Evolutionary conservation across 2,329 filamentous ascomycete species (phyloP).

Genomic region (Colletotrichum coccodes): DNA sequence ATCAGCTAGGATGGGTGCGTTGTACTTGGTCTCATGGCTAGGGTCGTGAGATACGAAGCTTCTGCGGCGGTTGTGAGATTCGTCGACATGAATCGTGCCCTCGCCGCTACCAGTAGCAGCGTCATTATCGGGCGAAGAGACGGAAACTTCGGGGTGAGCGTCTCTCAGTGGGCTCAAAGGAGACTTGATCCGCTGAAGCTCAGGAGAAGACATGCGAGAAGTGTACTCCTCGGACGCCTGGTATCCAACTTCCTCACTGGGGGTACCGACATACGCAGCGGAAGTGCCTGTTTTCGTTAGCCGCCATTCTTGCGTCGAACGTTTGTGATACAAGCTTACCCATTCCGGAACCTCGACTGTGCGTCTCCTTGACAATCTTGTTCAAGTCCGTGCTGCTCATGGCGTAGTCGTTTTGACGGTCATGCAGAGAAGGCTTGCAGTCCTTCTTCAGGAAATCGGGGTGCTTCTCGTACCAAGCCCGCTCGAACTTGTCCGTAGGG

Average conservation of each 20-base stretch:
- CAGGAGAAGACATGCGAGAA: constrained; percentile 72
- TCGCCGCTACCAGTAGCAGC: constrained; percentile 56
- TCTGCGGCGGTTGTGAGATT: constrained; percentile 60
- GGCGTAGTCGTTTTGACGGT: constrained; percentile 76
- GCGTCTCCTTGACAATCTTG: constrained; percentile 83
- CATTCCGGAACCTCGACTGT: constrained; percentile 60
- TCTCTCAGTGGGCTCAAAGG: constrained; percentile 39
- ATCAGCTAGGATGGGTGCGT: constrained; percentile 85
- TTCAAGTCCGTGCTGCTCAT: constrained; percentile 92
- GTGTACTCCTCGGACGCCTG: constrained; percentile 87
- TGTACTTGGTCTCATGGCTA: constrained; percentile 56
- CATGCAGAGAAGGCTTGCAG: constrained; percentile 65
- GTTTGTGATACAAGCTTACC: constrained; percentile 50
- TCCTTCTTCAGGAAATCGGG: constrained; percentile 84
- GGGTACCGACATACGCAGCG: constrained; percentile 74
- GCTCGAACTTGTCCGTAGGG: constrained; percentile 84
- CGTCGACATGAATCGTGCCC: constrained; percentile 81
- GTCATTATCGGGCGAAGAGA: constrained; percentile 39
- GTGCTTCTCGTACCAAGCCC: constrained; percentile 92
- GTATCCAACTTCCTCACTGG: constrained; percentile 91
- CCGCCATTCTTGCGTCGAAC: not conserved
- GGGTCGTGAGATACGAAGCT: constrained; percentile 40
- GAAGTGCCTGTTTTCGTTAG: constrained; percentile 67
- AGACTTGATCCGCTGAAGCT: constrained; percentile 44
- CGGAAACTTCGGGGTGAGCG: constrained; percentile 39